Conservation (phyloP, 176 grass and related monocot species). For the Musa troglodytarum region DNA sequence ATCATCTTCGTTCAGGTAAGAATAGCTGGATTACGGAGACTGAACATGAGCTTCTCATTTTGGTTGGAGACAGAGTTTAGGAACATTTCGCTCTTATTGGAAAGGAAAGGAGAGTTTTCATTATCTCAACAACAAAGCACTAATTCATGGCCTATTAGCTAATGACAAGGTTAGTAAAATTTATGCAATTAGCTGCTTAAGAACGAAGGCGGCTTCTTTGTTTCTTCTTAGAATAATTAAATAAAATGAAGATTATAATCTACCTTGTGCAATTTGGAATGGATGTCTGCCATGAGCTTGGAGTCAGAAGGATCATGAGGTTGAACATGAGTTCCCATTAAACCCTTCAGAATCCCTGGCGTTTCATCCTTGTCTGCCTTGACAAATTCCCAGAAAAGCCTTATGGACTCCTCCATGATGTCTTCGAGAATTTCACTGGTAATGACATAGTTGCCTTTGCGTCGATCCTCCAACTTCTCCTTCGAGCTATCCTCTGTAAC, state of each 20-base stretch:
- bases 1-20: too few species aligned
- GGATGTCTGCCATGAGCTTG: slow-evolving; percentile 54
- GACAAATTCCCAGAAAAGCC: slow-evolving; percentile 83
- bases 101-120: too few species aligned
- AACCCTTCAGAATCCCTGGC: slow-evolving; percentile 50
- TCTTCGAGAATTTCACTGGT: slow-evolving; percentile 70
- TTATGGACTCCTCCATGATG: slow-evolving; percentile 76
- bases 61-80: too few species aligned
- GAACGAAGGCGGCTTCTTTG: not conserved
- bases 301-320: slow-evolving; percentile 61
- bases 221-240: not conserved
- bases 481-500: slow-evolving; percentile 71
- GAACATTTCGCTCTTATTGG: too few species aligned
- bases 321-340: slow-evolving; percentile 48
- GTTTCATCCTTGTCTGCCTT: slow-evolving; percentile 69
- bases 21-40: too few species aligned
- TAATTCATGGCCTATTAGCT: too few species aligned
- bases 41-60: too few species aligned
- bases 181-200: not conserved
- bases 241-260: not conserved
- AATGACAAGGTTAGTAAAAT: not conserved
- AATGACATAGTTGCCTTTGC: slow-evolving; percentile 57
- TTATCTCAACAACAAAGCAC: too few species aligned
- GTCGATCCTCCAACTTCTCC: slow-evolving; percentile 72
- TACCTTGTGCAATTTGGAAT: slow-evolving; percentile 77